Percentiles rank a stretch among this genome's conserved stretches.
These are phyloP conservation scores for Klebsormidium nitens DNA, from an alignment of 139 green algal genomes.

Conservation along the genomic window DNA sequence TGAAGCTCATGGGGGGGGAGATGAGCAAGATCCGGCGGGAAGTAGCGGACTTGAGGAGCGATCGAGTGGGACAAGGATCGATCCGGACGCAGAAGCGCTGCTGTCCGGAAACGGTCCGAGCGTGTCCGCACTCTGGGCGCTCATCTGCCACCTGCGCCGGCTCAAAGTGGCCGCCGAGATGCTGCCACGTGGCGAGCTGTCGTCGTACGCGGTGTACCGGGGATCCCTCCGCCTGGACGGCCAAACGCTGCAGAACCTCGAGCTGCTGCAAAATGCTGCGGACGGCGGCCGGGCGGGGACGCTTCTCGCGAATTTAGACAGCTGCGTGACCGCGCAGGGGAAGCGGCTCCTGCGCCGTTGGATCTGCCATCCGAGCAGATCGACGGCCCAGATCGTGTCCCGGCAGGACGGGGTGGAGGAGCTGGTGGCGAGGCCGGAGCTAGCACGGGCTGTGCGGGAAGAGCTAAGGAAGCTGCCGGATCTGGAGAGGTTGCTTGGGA, in stretches of 20 bases:
- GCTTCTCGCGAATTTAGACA: slow-evolving; percentile 77
- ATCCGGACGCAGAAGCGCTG: too few species aligned
- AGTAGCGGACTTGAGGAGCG: too few species aligned
- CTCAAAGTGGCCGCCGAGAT: slow-evolving; percentile 9
- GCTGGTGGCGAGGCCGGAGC: slow-evolving; percentile 37
- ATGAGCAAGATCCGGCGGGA: too few species aligned
- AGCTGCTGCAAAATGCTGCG: slow-evolving; percentile 76
- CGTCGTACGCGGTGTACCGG: slow-evolving; percentile 22
- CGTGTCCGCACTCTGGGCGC: slow-evolving; percentile 12
- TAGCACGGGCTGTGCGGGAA: slow-evolving; percentile 48
- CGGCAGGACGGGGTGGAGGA: slow-evolving; percentile 49
- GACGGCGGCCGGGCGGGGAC: slow-evolving; percentile 68
- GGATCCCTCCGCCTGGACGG: slow-evolving; percentile 64
- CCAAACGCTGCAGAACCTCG: slow-evolving; percentile 84
- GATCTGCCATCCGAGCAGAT: slow-evolving; percentile 76
- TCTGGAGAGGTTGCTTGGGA: slow-evolving; percentile 76
- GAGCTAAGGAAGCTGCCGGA: slow-evolving; percentile 58
- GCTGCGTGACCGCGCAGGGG: slow-evolving; percentile 78
- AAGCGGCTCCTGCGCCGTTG: slow-evolving; percentile 77
- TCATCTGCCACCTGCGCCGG: slow-evolving; percentile 11
- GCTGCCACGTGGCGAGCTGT: slow-evolving; percentile 17
- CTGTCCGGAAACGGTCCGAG: too few species aligned
- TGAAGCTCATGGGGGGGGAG: too few species aligned
- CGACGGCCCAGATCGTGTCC: slow-evolving; percentile 56
- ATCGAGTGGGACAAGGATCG: too few species aligned